Evolutionary conservation across 306 rosid genomes (phyloP), one percentile per base, ranked within the genome.

Genomic region (Quercus mongolica): DNA sequence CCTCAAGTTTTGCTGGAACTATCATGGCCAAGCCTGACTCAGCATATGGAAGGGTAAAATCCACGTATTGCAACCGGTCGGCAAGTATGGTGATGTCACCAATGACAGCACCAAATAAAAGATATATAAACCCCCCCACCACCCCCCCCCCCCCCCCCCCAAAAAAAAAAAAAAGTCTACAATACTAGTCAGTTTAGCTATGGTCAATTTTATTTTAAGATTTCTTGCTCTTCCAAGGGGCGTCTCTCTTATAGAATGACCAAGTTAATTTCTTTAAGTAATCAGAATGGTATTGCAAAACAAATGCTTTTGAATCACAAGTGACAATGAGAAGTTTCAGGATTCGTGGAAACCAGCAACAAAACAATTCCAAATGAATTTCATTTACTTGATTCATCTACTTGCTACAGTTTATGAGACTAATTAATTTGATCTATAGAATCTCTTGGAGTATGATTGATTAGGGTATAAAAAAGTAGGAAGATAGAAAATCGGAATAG

Each of bases 11-110:
- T 41, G 49, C 71, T 0, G 85, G 78, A 52, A 88, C 90, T 75
- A 93, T 35, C 90, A 91, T 78, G 13, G 92, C 70, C 83, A 93
- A 80, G 15, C 91, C 90, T 33, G 97, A 91, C 68, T 84, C 91
- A 15, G 80, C 74, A 73, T 84, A 93, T 31, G 97, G 92, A 73
- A 89, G 84, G 0, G 91, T 91, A 52, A 87, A 93, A 38, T 91
- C 96, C 51, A 93, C 96, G 55, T 79, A 73, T 25, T 80, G 64
- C 73, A 82, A 4, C 77, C 97, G 86, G 0, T 83, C 81, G 15
- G 85, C 80, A 57, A 86, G 68, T 65, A 93, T 28, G 14, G 96
- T 93, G 26, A 88, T 15, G 74, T 93, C 97, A 3, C 94, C 97
- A 79, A 91, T 79, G 13, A 54, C 88, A 21, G 89, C 94, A 12